Evolutionary conservation across 1,284 basidiomycete species (phyloP).

Genomic region (Moesziomyces parantarcticus): DNA sequence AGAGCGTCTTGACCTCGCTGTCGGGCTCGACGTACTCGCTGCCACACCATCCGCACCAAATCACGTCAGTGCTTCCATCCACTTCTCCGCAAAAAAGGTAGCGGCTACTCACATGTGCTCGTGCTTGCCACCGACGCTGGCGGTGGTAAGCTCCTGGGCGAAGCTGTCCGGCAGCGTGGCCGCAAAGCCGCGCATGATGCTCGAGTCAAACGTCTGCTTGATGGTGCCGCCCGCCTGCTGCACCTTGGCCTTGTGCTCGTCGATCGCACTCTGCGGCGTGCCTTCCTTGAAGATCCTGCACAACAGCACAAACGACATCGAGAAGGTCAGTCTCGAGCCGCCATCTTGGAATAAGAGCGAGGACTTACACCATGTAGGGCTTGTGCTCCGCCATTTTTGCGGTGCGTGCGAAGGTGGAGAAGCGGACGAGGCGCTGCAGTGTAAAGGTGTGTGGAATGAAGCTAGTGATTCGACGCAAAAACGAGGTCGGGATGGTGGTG

Average conservation of each 20-base stretch:
- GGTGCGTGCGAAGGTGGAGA: slow-evolving; percentile 16
- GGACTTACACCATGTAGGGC: slow-evolving; percentile 57
- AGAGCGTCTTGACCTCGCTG: slow-evolving; percentile 53
- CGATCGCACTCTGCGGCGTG: slow-evolving; percentile 44
- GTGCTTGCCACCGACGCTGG: slow-evolving; percentile 49
- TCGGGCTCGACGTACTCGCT: slow-evolving; percentile 64
- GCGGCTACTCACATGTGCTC: slow-evolving; percentile 53
- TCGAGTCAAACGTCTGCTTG: slow-evolving; percentile 58
- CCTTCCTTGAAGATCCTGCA: slow-evolving; percentile 59
- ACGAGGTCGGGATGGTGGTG: background rate
- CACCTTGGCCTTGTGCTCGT: slow-evolving; percentile 51
- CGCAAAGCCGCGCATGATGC: slow-evolving; percentile 61
- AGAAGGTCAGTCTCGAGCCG: background rate
- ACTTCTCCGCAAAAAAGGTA: background rate
- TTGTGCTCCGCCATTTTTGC: slow-evolving; percentile 48
- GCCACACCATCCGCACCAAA: background rate
- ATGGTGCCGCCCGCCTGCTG: slow-evolving; percentile 53
- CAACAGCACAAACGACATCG: background rate
- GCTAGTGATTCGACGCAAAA: background rate
- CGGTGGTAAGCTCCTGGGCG: slow-evolving; percentile 38
- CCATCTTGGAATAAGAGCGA: background rate
- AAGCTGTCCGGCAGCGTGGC: slow-evolving; percentile 49
- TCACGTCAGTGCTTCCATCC: background rate
- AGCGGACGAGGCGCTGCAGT: background rate
- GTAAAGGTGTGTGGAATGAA: background rate